Conservation (phyloP, 2,329 filamentous ascomycete genomes). For the Teratosphaeria gauchensis region DNA sequence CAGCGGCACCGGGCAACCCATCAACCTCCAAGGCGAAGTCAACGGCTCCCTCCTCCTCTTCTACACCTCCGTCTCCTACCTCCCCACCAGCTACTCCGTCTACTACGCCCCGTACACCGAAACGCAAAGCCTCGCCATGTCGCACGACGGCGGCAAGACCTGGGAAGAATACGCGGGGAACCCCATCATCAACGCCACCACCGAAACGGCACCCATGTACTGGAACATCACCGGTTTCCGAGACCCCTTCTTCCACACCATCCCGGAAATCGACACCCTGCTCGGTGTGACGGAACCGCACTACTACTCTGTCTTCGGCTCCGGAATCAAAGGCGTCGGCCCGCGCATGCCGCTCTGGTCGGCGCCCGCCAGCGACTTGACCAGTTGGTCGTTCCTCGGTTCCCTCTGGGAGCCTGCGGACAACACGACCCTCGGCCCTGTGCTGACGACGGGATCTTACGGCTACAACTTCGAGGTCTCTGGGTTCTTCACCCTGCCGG, state of each 20-base stretch:
- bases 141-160: slow-evolving; percentile 37
- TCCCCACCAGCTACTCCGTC: slow-evolving; percentile 38
- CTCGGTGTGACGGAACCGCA: slow-evolving; percentile 34
- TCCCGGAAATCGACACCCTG: slow-evolving; percentile 34
- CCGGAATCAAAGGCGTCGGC: slow-evolving; percentile 38
- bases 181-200: slow-evolving; percentile 33
- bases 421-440: slow-evolving; percentile 33
- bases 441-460: slow-evolving; percentile 35
- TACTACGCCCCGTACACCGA: slow-evolving; percentile 37
- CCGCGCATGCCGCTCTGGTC: slow-evolving; percentile 39
- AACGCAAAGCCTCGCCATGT: slow-evolving; percentile 36
- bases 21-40: slow-evolving; percentile 37
- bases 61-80: slow-evolving; percentile 38
- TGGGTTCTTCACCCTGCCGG: slow-evolving; percentile 37
- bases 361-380: slow-evolving; percentile 35
- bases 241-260: slow-evolving; percentile 27
- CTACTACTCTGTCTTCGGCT: slow-evolving; percentile 38
- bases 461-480: slow-evolving; percentile 42
- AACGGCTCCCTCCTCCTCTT: slow-evolving; percentile 38
- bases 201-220: slow-evolving; percentile 28
- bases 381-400: slow-evolving; percentile 39
- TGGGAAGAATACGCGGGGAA: slow-evolving; percentile 39
- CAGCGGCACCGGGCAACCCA: slow-evolving; percentile 41
- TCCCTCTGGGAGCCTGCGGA: slow-evolving; percentile 36
- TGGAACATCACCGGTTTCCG: slow-evolving; percentile 38